phyloP scores from a whole-genome alignment of 768 basidiomycete species.

The Lactarius vividus region DNA sequence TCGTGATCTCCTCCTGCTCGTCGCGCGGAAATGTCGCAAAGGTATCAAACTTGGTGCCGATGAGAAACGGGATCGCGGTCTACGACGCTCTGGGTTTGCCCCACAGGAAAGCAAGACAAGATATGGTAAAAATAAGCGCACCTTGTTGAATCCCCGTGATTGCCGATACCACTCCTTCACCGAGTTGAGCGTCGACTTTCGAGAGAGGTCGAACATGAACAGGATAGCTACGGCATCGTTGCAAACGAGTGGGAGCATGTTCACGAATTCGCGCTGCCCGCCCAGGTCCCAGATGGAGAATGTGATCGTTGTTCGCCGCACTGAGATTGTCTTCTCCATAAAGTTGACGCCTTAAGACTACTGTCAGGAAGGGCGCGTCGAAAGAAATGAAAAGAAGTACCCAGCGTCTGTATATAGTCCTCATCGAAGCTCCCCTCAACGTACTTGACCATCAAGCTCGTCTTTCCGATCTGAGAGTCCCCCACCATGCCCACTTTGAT shows the following conservation, averaged over 20 bases:
- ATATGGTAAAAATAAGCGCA: constrained; percentile 36
- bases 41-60: constrained; percentile 98
- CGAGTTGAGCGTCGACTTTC: constrained; percentile 96
- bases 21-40: constrained; percentile 95
- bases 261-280: constrained; percentile 97
- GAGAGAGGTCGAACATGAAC: constrained; percentile 99
- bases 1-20: constrained; percentile 99
- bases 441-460: constrained; percentile 99
- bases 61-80: constrained; percentile 98
- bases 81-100: constrained; percentile 34
- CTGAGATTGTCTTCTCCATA: constrained; percentile 99
- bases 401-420: constrained; percentile 99
- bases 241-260: constrained; percentile 97
- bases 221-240: constrained; percentile 99
- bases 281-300: constrained; percentile 99
- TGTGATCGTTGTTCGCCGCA: constrained; percentile 97
- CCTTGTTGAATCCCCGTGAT: constrained; percentile 98
- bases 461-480: constrained; percentile 99
- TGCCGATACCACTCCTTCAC: constrained; percentile 99
- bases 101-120: not conserved
- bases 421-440: constrained; percentile 98
- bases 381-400: constrained; percentile 41
- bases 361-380: constrained; percentile 14
- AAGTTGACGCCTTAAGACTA: constrained; percentile 80
- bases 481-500: constrained; percentile 99